A percentile compares a stretch with the other conserved stretches of the same genome.
Evolutionary conservation across 2,329 filamentous ascomycete species (phyloP).

Genomic region (Nothopassalora personata): DNA sequence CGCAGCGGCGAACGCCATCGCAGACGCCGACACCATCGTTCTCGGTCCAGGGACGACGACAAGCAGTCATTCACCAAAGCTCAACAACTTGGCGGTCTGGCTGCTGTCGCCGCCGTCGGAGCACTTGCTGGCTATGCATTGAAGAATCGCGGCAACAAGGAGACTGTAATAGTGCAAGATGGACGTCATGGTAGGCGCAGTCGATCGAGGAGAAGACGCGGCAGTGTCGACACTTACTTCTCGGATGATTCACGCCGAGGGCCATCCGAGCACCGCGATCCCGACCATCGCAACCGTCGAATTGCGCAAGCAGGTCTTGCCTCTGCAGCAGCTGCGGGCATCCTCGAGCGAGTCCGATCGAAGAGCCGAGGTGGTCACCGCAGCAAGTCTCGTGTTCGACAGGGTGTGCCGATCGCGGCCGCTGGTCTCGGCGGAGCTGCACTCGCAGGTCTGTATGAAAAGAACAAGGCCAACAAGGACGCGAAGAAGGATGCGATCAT

Average conservation of each 20-base stretch:
- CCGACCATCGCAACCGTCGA: slow-evolving; percentile 52
- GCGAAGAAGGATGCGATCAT: slow-evolving; percentile 42
- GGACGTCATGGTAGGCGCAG: slow-evolving; percentile 32
- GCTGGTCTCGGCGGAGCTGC: slow-evolving; percentile 58
- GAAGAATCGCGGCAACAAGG: slow-evolving; percentile 47
- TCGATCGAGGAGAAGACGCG: slow-evolving; percentile 41
- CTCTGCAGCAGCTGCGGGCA: slow-evolving; percentile 57
- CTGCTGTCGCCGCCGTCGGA: slow-evolving; percentile 56
- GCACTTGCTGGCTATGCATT: slow-evolving; percentile 52
- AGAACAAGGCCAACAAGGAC: slow-evolving; percentile 56
- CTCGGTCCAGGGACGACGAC: not conserved
- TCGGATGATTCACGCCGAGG: slow-evolving; percentile 13
- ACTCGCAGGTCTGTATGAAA: slow-evolving; percentile 58
- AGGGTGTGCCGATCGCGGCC: slow-evolving; percentile 56
- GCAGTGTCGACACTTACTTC: slow-evolving; percentile 33
- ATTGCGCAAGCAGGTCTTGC: slow-evolving; percentile 59
- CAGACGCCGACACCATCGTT: slow-evolving; percentile 16
- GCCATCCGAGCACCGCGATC: slow-evolving; percentile 30
- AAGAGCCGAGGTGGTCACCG: slow-evolving; percentile 52
- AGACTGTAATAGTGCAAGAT: slow-evolving; percentile 42
- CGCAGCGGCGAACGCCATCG: slow-evolving; percentile 18
- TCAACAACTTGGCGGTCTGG: slow-evolving; percentile 53
- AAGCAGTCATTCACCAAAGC: slow-evolving; percentile 35
- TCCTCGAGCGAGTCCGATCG: slow-evolving; percentile 54
- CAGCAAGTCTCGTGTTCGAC: slow-evolving; percentile 51